These are phyloP conservation scores for Cytospora leucostoma DNA, from an alignment of 2,329 filamentous ascomycete species.

Conservation along the genomic window DNA sequence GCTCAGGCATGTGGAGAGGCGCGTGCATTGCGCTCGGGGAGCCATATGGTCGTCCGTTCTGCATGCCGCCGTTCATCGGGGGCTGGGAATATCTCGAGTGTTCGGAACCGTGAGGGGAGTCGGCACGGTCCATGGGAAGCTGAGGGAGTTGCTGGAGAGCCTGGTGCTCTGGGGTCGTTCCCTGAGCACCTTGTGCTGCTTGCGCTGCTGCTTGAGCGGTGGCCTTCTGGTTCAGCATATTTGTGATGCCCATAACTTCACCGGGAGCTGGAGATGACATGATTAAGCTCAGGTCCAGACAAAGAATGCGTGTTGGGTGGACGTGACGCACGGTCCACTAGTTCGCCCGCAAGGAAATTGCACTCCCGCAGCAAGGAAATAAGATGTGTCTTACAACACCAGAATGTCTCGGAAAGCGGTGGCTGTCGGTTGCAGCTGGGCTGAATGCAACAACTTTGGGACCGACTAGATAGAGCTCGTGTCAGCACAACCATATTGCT, in stretches of 20 bases:
- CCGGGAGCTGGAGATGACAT: conserved; percentile 48
- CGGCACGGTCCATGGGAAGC: conserved; percentile 52
- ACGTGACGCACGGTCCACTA: conserved; percentile 25
- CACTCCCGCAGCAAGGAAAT: conserved; percentile 27
- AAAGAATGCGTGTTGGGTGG: conserved; percentile 25
- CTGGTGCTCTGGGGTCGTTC: conserved; percentile 31
- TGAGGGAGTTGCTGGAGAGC: conserved; percentile 32
- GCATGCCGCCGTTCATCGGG: conserved; percentile 44
- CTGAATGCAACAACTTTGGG: conserved; percentile 15
- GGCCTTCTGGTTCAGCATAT: conserved; percentile 54
- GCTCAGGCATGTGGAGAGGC: conserved; percentile 49
- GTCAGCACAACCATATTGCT: conserved; percentile 16
- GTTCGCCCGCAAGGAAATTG: conserved; percentile 28
- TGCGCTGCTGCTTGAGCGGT: conserved; percentile 37
- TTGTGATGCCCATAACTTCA: conserved; percentile 56
- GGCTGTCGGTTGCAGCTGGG: conserved; percentile 20
- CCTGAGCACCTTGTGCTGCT: conserved; percentile 38
- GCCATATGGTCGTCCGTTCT: conserved; percentile 48
- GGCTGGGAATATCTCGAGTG: conserved; percentile 57
- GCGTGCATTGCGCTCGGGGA: conserved; percentile 56
- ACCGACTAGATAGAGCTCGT: conserved; percentile 19
- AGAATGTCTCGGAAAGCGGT: conserved; percentile 26
- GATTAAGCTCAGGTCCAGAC: conserved; percentile 31
- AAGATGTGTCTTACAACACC: conserved; percentile 30
- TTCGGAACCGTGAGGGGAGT: conserved; percentile 61